These are phyloP conservation scores for Acanthamoeba lenticulata DNA, from an alignment of 208 protist species.

Conservation along the genomic window DNA sequence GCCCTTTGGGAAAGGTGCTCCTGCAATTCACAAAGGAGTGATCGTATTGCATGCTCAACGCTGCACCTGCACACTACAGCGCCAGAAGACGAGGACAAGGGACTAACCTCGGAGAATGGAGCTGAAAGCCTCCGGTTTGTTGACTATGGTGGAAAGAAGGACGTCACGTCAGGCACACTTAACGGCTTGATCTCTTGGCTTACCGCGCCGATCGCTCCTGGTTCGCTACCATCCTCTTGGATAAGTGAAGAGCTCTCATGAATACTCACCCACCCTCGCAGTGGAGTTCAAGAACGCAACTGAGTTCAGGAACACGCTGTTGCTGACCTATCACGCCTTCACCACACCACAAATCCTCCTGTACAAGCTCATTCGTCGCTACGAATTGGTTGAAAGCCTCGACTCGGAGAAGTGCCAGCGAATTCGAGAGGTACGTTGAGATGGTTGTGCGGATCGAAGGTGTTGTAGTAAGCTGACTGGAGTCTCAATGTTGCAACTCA, in stretches of 20 bases:
- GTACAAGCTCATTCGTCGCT: conserved; percentile 79
- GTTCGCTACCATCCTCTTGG: neutral
- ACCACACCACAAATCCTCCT: conserved; percentile 79
- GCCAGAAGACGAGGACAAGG: neutral
- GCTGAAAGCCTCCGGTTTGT: neutral
- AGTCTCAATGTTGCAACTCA: too few relatives aligned
- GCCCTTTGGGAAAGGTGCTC: neutral
- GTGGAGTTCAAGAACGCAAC: too few relatives aligned
- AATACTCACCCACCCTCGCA: too few relatives aligned
- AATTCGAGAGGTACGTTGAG: neutral
- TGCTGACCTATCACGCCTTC: conserved; percentile 83
- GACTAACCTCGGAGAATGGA: neutral
- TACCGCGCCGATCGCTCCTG: neutral
- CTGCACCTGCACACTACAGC: neutral
- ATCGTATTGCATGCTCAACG: neutral
- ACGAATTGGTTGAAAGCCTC: neutral
- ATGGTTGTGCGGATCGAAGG: too few relatives aligned
- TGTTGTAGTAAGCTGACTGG: too few relatives aligned
- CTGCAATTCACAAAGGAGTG: neutral
- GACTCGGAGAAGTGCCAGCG: neutral
- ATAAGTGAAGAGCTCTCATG: too few relatives aligned
- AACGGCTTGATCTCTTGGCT: conserved; percentile 34
- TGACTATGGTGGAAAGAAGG: neutral
- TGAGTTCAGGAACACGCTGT: conserved; percentile 77
- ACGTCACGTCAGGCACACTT: conserved; percentile 8